phyloP scores from a whole-genome alignment of 192 early-diverging fungal genomes.

The Chytriomyces confervae region DNA sequence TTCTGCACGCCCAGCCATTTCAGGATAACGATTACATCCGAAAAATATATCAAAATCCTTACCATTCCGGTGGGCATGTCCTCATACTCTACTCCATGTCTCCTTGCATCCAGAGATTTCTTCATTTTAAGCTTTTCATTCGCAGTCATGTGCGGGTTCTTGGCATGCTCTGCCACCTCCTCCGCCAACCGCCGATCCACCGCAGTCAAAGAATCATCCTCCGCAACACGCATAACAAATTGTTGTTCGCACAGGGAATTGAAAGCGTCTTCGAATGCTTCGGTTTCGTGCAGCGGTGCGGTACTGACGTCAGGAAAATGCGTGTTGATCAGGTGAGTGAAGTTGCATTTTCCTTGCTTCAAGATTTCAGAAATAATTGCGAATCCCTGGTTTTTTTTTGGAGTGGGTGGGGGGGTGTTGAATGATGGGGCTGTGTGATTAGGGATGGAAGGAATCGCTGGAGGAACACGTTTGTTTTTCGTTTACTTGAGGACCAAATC shows the following conservation, averaged over 20 bases:
- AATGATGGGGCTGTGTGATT: conserved; percentile 11
- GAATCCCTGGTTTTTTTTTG: conserved; percentile 17
- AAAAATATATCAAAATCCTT: conserved; percentile 7
- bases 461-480: neutral
- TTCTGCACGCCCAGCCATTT: conserved; percentile 24
- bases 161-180: conserved; percentile 41
- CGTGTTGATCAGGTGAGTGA: neutral
- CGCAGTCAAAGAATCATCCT: conserved; percentile 35
- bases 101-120: conserved; percentile 26
- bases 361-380: conserved; percentile 32
- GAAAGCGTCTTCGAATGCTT: conserved; percentile 35
- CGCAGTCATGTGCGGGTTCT: conserved; percentile 47
- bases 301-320: neutral
- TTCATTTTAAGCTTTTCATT: conserved; percentile 51
- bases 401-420: neutral
- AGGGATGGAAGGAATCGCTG: neutral
- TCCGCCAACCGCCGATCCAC: conserved; percentile 41
- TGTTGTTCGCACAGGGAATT: conserved; percentile 28
- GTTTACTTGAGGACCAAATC: conserved; percentile 36
- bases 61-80: conserved; percentile 35
- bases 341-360: conserved; percentile 43
- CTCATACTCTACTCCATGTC: conserved; percentile 35
- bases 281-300: conserved; percentile 8
- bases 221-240: conserved; percentile 34
- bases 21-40: neutral